Percentiles rank a stretch among this genome's conserved stretches.
Conservation (phyloP, 2,329 filamentous ascomycete species). For the Xylaria digitata region DNA sequence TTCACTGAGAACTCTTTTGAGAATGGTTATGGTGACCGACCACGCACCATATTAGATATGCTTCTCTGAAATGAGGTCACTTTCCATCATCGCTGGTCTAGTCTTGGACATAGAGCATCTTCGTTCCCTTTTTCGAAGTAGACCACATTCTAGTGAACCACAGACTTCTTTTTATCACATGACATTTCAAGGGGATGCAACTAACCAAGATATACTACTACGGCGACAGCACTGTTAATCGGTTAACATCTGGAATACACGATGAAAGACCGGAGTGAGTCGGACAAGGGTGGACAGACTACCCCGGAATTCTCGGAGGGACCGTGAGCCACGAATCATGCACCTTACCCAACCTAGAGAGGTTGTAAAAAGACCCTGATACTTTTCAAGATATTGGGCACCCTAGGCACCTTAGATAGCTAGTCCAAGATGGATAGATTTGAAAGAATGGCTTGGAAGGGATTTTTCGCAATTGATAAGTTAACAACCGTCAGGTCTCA, state of each 20-base stretch:
- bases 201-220: too few relatives aligned
- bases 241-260: neutral
- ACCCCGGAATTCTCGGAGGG: slow-evolving; percentile 2
- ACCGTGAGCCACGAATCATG: neutral
- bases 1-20: neutral
- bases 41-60: neutral
- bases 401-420: too few relatives aligned
- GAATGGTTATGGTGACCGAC: neutral
- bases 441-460: too few relatives aligned
- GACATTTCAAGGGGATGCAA: neutral
- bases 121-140: neutral
- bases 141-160: neutral
- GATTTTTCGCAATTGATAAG: too few relatives aligned
- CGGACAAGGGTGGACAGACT: neutral
- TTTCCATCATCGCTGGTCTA: neutral
- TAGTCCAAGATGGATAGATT: too few relatives aligned
- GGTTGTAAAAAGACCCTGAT: neutral
- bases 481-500: too few relatives aligned
- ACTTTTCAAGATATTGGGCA: too few relatives aligned
- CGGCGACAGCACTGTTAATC: neutral
- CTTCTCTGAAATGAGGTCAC: too few relatives aligned
- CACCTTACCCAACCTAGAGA: neutral
- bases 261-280: neutral
- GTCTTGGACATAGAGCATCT: neutral
- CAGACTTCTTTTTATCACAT: neutral